phyloP scores from a whole-genome alignment of 805 yeast genomes.

The Lipomyces orientalis region DNA sequence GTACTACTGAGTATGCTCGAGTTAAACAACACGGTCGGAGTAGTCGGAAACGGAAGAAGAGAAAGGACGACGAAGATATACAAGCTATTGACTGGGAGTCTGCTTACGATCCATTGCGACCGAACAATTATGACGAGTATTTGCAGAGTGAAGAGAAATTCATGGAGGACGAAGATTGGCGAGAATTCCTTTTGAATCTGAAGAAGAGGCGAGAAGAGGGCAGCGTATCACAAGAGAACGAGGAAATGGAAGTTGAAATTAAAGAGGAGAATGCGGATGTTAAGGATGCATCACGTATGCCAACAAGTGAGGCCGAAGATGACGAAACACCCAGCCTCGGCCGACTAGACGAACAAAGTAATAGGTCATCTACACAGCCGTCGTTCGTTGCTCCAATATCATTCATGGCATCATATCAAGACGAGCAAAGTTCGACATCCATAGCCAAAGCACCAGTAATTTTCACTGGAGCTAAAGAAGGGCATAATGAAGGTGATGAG shows the following conservation, averaged over 20 bases:
- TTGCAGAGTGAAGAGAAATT: constrained; percentile 35
- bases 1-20: neutral
- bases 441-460: constrained; percentile 6
- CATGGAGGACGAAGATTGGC: constrained; percentile 38
- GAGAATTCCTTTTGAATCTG: constrained; percentile 29
- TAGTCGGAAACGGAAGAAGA: constrained; percentile 12
- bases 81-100: constrained; percentile 36
- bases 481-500: neutral
- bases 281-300: neutral
- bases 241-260: neutral
- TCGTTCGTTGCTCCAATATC: neutral
- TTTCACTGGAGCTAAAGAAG: neutral
- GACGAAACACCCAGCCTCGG: neutral
- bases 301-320: neutral
- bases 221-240: neutral
- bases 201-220: constrained; percentile 5
- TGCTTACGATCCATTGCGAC: constrained; percentile 30
- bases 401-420: neutral
- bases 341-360: neutral
- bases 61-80: constrained; percentile 13
- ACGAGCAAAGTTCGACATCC: neutral
- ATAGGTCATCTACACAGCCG: neutral
- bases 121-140: constrained; percentile 35
- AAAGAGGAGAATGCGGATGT: constrained; percentile 2
- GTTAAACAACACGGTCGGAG: neutral